Conservation (phyloP, 1,139 yeast species). For the Yamadazyma dendronema region DNA sequence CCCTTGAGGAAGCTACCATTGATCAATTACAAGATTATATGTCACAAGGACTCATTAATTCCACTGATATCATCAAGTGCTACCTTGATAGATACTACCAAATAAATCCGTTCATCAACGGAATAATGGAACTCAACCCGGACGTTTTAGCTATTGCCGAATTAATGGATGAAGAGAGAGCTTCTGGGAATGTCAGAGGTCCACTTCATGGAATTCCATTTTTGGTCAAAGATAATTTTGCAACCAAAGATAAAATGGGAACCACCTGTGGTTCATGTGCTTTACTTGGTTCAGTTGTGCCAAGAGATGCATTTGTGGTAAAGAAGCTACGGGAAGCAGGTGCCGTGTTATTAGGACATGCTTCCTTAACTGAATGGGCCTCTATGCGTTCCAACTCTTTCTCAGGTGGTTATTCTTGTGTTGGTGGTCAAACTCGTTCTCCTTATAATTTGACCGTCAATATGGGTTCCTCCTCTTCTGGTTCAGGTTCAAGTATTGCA, state of each 20-base stretch:
- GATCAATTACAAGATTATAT: slow-evolving; percentile 22
- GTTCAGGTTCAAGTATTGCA: no score
- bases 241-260: slow-evolving; percentile 22
- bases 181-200: slow-evolving; percentile 18
- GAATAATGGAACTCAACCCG: slow-evolving; percentile 19
- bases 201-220: slow-evolving; percentile 25
- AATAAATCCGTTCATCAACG: slow-evolving; percentile 17
- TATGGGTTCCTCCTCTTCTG: no score
- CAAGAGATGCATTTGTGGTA: slow-evolving; percentile 22
- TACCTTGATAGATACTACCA: slow-evolving; percentile 20
- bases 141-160: slow-evolving; percentile 15
- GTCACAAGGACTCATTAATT: slow-evolving; percentile 13
- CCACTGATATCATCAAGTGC: slow-evolving; percentile 17
- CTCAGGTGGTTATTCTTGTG: slow-evolving; percentile 23
- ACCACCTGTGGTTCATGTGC: slow-evolving; percentile 20
- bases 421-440: no score
- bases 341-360: slow-evolving; percentile 23
- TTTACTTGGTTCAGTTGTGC: slow-evolving; percentile 21
- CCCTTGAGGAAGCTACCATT: slow-evolving; percentile 23
- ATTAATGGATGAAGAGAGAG: slow-evolving; percentile 16
- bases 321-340: slow-evolving; percentile 20
- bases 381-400: slow-evolving; percentile 21
- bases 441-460: no score
- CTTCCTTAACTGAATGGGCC: slow-evolving; percentile 23
- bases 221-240: slow-evolving; percentile 21